Base-by-base conservation (phyloP, 139 green algal genomes). In the Parachlorella kessleri region DNA sequence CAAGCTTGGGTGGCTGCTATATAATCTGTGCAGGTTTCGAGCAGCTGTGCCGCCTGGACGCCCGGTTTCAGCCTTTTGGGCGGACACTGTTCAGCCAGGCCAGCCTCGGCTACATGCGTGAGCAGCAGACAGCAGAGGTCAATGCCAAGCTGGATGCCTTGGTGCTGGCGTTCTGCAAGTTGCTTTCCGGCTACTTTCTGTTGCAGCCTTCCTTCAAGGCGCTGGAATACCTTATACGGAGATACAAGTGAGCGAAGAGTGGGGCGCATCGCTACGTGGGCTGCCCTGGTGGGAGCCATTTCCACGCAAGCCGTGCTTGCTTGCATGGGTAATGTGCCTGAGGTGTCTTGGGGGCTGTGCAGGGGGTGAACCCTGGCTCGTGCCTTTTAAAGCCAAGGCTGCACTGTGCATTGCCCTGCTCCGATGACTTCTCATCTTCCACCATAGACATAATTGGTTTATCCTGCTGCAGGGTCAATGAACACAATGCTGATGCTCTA, bases 221-320 rank as follows among this genome's bases (percentile, higher is more conserved):
- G 0, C 84, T 98, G 3, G 95, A 98, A 83, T 98, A 92, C 76
- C 84, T 98, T 21, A 90, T 98, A 14, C 87, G 95, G 4, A 77
- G 87, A 6, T 98, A 92, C 88, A 95, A 84, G 93, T 97, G 65
- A 76, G 88, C n/a, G n/a, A n/a, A n/a, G n/a, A n/a, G n/a, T n/a
- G n/a, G n/a, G n/a, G n/a, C n/a, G n/a, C n/a, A n/a, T n/a, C n/a
- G n/a, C n/a, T n/a, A n/a, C n/a, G n/a, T n/a, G n/a, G n/a, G n/a
- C n/a, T n/a, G n/a, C n/a, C n/a, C n/a, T n/a, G n/a, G n/a, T n/a
- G n/a, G n/a, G n/a, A n/a, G n/a, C n/a, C n/a, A n/a, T n/a, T n/a
- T n/a, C n/a, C n/a, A n/a, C n/a, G n/a, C n/a, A n/a, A n/a, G n/a
- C n/a, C n/a, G n/a, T n/a, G n/a, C n/a, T n/a, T n/a, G n/a, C n/a